Percentiles rank a stretch among this genome's conserved stretches.
Conservation (phyloP, 768 basidiomycete genomes). For the Daedaleopsis nitida region DNA sequence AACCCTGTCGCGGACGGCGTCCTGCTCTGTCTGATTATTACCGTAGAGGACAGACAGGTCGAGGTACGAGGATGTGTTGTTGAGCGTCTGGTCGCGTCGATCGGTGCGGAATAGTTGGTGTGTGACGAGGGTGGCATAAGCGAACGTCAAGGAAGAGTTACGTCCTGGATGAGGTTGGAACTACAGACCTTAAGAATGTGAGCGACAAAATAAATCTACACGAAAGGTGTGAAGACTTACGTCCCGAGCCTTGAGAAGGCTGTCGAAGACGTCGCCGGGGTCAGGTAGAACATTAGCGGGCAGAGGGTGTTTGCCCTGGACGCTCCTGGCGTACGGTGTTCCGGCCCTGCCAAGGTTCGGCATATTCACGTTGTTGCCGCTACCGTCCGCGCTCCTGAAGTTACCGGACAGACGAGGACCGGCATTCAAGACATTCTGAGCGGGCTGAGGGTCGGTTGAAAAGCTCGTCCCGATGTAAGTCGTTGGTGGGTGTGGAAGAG, state of each 20-base stretch:
- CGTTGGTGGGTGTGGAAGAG: constrained; percentile 76
- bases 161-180: constrained; percentile 34
- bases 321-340: constrained; percentile 54
- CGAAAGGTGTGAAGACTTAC: neutral
- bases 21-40: constrained; percentile 39
- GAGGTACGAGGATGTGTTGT: constrained; percentile 57
- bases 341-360: constrained; percentile 53
- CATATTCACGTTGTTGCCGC: constrained; percentile 48
- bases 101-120: constrained; percentile 48
- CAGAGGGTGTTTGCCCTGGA: constrained; percentile 44
- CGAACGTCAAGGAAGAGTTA: constrained; percentile 34
- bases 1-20: constrained; percentile 48
- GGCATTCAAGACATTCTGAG: constrained; percentile 11
- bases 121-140: constrained; percentile 29
- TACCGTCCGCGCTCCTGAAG: constrained; percentile 52
- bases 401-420: constrained; percentile 23
- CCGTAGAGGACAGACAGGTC: constrained; percentile 62
- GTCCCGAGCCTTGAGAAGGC: constrained; percentile 36
- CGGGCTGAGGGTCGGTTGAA: constrained; percentile 28
- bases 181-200: neutral
- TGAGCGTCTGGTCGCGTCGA: constrained; percentile 43
- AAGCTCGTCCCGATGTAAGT: constrained; percentile 66
- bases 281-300: constrained; percentile 52
- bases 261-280: constrained; percentile 41
- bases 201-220: neutral